phyloP scores from a whole-genome alignment of 2,329 filamentous ascomycete genomes.

The Aspergillus arachidicola region DNA sequence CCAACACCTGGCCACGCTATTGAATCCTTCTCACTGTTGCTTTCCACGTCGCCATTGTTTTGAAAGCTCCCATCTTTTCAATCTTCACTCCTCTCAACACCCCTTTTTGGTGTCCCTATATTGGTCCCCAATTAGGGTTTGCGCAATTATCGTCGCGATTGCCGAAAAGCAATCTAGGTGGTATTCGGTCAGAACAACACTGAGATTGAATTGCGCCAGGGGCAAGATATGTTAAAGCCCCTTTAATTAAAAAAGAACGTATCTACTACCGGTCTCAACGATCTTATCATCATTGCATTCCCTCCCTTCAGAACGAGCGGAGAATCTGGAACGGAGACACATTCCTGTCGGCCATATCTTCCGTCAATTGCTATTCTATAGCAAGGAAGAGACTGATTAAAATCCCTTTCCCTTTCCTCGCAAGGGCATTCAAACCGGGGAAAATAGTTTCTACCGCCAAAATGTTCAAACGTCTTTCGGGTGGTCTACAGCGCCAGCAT shows the following conservation, averaged over 20 bases:
- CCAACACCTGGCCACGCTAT: background rate
- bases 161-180: conserved; percentile 8
- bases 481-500: conserved; percentile 36
- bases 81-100: conserved; percentile 11
- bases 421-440: background rate
- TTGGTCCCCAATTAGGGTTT: conserved; percentile 22
- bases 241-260: conserved; percentile 22
- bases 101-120: conserved; percentile 15
- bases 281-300: conserved; percentile 33
- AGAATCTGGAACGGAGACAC: conserved; percentile 31
- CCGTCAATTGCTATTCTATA: conserved; percentile 20
- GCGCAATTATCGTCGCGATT: conserved; percentile 5
- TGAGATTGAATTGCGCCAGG: conserved; percentile 17
- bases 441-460: conserved; percentile 13
- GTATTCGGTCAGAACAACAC: background rate
- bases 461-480: conserved; percentile 39
- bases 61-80: background rate
- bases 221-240: conserved; percentile 27
- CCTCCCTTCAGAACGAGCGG: conserved; percentile 33
- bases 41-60: background rate
- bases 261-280: conserved; percentile 20
- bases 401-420: conserved; percentile 14
- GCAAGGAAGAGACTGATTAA: conserved; percentile 18
- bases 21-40: conserved; percentile 2
- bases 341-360: conserved; percentile 22